Evolutionary conservation across 2,329 filamentous ascomycete genomes (phyloP).

Genomic region (Monilinia aucupariae): DNA sequence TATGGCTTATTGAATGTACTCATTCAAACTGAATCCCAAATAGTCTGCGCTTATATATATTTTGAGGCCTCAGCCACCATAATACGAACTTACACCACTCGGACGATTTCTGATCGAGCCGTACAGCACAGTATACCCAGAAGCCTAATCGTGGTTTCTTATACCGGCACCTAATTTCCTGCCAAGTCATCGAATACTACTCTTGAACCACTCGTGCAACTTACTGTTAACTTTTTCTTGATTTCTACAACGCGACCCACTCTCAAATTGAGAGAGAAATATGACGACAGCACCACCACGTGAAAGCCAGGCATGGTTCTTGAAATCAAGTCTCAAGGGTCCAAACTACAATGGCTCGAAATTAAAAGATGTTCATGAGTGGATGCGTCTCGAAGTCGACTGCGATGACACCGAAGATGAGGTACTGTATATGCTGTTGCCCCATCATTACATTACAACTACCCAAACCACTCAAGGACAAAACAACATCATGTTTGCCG

Average conservation of each 20-base stretch:
- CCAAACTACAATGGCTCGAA: slow-evolving; percentile 2
- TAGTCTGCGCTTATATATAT: too few species aligned
- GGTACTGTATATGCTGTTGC: accelerated
- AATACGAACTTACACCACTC: too few species aligned
- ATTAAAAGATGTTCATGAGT: not conserved
- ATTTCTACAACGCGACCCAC: not conserved
- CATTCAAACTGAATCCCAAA: too few species aligned
- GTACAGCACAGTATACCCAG: too few species aligned
- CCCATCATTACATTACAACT: not conserved
- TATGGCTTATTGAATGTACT: too few species aligned
- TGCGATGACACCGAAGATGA: slow-evolving; percentile 1
- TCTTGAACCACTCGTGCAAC: not conserved
- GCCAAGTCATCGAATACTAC: too few species aligned
- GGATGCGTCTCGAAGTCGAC: slow-evolving; percentile 9
- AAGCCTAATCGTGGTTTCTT: too few species aligned
- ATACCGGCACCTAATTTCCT: too few species aligned
- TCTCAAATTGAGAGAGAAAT: not conserved
- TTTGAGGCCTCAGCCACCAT: too few species aligned
- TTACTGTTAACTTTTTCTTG: not conserved
- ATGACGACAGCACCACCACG: slow-evolving; percentile 7
- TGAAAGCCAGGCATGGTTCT: slow-evolving; percentile 1
- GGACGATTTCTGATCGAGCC: too few species aligned
- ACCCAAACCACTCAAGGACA: not conserved
- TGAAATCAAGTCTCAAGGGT: slow-evolving; percentile 5
- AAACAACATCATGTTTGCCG: not conserved